Base-by-base conservation (phyloP, 2,329 filamentous ascomycete species). In the Capronia americana region DNA sequence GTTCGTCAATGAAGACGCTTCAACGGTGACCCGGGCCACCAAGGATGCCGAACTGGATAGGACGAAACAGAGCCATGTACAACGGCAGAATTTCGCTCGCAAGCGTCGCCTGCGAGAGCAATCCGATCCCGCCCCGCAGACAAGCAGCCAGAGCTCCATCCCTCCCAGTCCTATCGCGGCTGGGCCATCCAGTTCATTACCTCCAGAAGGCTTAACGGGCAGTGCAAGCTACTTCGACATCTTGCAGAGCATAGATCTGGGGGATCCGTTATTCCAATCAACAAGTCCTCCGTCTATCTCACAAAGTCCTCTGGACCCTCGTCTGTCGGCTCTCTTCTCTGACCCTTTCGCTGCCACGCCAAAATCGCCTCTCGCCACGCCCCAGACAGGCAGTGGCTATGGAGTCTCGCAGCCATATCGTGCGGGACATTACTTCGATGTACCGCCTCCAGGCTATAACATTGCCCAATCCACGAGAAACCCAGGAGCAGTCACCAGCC, bases 1-100 rank as follows among this genome's bases (percentile, higher is more conserved):
- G 63, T 70, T 70, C 48, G 69, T 70, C 53, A 70, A 69, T 54
- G 69, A 70, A 55, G 69, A 69, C 53, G 66, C 69, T 24, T 64
- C 64, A 12, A 70, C 68, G 20, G 62, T 70, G 17, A 70, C 61
- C 24, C 48, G 65, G 46, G 64, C 56, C 23, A 65, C 60, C 57
- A 70, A 70, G 55, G 66, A 70, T 50, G 58, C 55, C 24, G 62
- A 68, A 34, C 57, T 67, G 12, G 68, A 70, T 44, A 58, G 68
- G 53, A 69, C 66, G 28, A 72, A 72, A 57, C 70, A 72, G 57
- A 72, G 70, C 50, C 70, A 72, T 63, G 70, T 72, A 23, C 70
- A 72, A 57, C 61, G 70, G 34, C 70, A 68, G 50, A 66, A 69
- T 57, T 69, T 72, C 26, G 69, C 69, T 4, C 63, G 67, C 24